Evolutionary conservation across 1,139 yeast species (phyloP).

Genomic region (Kodamaea anthophila): DNA sequence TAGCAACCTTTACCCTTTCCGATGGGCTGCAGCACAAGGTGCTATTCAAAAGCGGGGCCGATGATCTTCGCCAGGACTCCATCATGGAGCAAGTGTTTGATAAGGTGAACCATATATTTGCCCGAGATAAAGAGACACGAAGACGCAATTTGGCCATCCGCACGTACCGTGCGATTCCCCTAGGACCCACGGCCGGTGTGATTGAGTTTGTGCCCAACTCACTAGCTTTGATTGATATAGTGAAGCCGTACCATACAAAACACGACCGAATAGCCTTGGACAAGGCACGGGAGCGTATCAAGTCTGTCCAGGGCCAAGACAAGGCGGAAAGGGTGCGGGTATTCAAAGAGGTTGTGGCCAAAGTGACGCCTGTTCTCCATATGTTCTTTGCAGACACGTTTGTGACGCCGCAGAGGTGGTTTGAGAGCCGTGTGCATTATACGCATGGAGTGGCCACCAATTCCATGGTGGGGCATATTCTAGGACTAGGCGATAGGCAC

Average conservation of each 20-base stretch:
- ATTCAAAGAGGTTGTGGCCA: slow-evolving; percentile 44
- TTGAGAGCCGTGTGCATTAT: slow-evolving; percentile 55
- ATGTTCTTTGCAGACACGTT: slow-evolving; percentile 69
- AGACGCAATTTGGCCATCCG: slow-evolving; percentile 56
- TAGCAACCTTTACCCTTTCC: slow-evolving; percentile 47
- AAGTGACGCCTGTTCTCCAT: slow-evolving; percentile 62
- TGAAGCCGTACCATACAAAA: slow-evolving; percentile 52
- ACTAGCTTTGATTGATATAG: slow-evolving; percentile 59
- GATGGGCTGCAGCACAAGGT: slow-evolving; percentile 55
- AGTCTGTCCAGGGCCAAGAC: slow-evolving; percentile 44
- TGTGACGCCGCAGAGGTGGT: slow-evolving; percentile 67
- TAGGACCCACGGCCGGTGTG: slow-evolving; percentile 83
- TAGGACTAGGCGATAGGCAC: slow-evolving; percentile 95
- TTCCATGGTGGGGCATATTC: slow-evolving; percentile 78
- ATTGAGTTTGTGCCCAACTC: slow-evolving; percentile 88
- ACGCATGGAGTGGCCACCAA: slow-evolving; percentile 78
- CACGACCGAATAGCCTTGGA: slow-evolving; percentile 43
- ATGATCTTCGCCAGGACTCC: slow-evolving; percentile 91
- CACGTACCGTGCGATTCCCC: slow-evolving; percentile 85
- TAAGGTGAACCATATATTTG: slow-evolving; percentile 71
- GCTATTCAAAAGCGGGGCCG: slow-evolving; percentile 78
- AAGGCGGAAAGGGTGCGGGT: slow-evolving; percentile 42
- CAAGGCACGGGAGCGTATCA: slow-evolving; percentile 58
- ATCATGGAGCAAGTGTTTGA: slow-evolving; percentile 96
- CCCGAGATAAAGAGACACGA: slow-evolving; percentile 50